phyloP scores from a whole-genome alignment of 2,329 filamentous ascomycete genomes.

The Lachnellula hyalina region DNA sequence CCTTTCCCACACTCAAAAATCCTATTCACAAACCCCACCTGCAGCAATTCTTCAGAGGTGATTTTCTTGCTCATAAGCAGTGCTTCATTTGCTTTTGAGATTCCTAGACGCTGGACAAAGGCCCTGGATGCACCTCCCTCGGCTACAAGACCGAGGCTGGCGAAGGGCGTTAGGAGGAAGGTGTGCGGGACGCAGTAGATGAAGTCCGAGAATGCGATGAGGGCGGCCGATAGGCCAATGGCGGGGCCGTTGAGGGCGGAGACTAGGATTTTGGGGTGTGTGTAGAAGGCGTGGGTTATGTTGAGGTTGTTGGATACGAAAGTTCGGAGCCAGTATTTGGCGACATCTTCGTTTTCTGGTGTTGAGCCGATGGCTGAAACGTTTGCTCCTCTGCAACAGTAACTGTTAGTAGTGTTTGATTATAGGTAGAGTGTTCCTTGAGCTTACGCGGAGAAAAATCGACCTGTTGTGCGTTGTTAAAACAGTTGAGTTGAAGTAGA shows the following conservation, averaged over 20 bases:
- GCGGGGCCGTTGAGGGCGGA: constrained; percentile 88
- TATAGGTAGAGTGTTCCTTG: not conserved
- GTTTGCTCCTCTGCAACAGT: constrained; percentile 69
- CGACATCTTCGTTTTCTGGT: constrained; percentile 35
- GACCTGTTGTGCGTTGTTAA: constrained; percentile 26
- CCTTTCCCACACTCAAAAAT: constrained; percentile 59
- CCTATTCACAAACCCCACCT: constrained; percentile 79
- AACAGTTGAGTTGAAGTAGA: constrained; percentile 8
- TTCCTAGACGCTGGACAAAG: constrained; percentile 74
- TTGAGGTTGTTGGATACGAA: constrained; percentile 88
- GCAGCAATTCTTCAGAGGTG: constrained; percentile 64
- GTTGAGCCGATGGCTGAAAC: constrained; percentile 51
- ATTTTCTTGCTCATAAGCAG: constrained; percentile 85
- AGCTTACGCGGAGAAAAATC: constrained; percentile 78
- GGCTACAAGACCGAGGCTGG: constrained; percentile 80
- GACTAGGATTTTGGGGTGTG: constrained; percentile 89
- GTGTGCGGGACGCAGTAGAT: constrained; percentile 78
- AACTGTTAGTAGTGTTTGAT: constrained; percentile 7
- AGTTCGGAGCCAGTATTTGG: constrained; percentile 55
- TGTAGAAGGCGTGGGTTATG: constrained; percentile 84
- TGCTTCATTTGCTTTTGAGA: constrained; percentile 82
- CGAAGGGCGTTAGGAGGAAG: constrained; percentile 88
- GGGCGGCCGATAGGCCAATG: constrained; percentile 79
- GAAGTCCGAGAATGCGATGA: constrained; percentile 83
- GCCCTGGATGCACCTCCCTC: constrained; percentile 79